Evolutionary conservation across 1,284 basidiomycete genomes (phyloP), one percentile per base, ranked within the genome.

Genomic region (Ustilago xerochloae): DNA sequence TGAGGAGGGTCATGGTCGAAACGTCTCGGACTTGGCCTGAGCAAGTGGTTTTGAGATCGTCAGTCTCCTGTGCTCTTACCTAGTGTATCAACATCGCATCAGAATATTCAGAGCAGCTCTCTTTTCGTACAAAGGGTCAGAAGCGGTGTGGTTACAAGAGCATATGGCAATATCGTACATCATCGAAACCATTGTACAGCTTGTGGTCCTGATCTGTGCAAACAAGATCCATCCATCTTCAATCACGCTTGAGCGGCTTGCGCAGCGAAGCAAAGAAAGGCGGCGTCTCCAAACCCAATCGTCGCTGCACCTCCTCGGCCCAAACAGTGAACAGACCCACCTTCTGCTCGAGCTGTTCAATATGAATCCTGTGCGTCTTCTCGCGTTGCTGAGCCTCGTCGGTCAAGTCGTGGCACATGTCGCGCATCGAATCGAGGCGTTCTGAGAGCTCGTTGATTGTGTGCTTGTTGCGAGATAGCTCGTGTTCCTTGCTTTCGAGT

Each of bases 301-400:
- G 39, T 8, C 71, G 57, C 50, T 74, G 71, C 33, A 74, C 36
- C 41, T 68, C 71, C 22, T 74, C 71, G 5, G 71, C 65, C 71
- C 71, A 74, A 0, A 74, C 58, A 13, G 58, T 68, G 45, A 74
- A 55, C 7, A 68, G 58, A 8, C 65, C 71, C 13, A 74, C 53
- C 30, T 68, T 68, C 16, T 74, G 62, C 10, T 74, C 65, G 22
- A 74, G 65, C 54, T 74, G 65, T 20, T 62, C 62, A 22, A 74
- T 52, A 16, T 59, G 71, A 22, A 55, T 64, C 56, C 41, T 47
- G 48, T 67, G 60, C 46, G 48, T 60, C 56, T 73, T 73, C 15
- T 62, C 57, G 5, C 70, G 60, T 22, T 61, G 35, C 36, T 59
- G 36, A 6, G 64, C 64, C 18, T 73, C 70, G 57, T 73, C 70